A percentile compares a stretch with the other conserved stretches of the same genome.
Evolutionary conservation across 305 asterid species (phyloP).

Genomic region (Fraxinus greggii): DNA sequence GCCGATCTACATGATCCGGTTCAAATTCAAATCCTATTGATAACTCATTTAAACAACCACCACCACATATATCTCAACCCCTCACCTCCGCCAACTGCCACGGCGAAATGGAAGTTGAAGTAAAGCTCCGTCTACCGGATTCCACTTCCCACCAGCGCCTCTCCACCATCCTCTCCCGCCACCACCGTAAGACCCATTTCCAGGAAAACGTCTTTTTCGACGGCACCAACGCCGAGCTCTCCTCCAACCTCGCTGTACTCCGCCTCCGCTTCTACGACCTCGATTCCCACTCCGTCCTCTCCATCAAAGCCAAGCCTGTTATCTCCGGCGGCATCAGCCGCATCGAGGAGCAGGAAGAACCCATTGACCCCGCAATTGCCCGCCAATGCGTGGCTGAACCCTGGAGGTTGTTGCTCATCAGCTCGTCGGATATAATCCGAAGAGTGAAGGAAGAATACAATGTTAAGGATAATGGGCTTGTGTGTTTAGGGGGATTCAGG

Average conservation of each 20-base stretch:
- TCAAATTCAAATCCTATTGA: background rate
- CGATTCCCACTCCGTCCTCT: conserved; percentile 61
- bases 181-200: conserved; percentile 62
- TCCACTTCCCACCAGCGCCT: conserved; percentile 62
- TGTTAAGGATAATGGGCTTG: conserved; percentile 46
- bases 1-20: background rate
- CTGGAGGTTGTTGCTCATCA: conserved; percentile 45
- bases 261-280: conserved; percentile 93
- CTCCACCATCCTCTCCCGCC: conserved; percentile 55
- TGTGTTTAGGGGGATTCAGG: conserved; percentile 75
- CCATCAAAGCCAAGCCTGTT: conserved; percentile 67
- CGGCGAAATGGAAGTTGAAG: conserved; percentile 72
- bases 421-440: conserved; percentile 43
- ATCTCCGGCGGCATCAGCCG: conserved; percentile 71
- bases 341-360: conserved; percentile 75
- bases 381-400: conserved; percentile 74
- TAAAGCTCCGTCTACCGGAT: conserved; percentile 72
- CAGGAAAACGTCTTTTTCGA: conserved; percentile 88
- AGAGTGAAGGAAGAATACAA: conserved; percentile 55
- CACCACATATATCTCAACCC: background rate
- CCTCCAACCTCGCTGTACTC: conserved; percentile 73
- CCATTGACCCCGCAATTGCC: conserved; percentile 62
- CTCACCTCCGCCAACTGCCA: background rate
- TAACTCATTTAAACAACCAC: background rate
- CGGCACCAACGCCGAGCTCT: conserved; percentile 60